phyloP scores from a whole-genome alignment of 2,329 filamentous ascomycete genomes.

The Penicillium sp. region DNA sequence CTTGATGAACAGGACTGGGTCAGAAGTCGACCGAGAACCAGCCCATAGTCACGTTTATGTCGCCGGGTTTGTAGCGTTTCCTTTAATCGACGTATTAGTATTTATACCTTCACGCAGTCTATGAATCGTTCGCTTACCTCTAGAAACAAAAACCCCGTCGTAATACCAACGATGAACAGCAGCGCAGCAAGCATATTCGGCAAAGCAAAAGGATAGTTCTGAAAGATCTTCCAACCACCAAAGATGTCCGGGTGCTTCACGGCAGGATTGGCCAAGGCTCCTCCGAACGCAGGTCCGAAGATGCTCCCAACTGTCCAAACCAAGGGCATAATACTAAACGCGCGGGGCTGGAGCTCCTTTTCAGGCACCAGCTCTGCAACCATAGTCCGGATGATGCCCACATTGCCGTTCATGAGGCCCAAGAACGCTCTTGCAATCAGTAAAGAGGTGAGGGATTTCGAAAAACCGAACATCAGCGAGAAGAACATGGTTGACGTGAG shows the following conservation, averaged over 20 bases:
- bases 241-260: constrained; percentile 70
- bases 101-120: neutral
- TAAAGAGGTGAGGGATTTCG: constrained; percentile 73
- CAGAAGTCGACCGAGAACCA: constrained; percentile 67
- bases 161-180: constrained; percentile 74
- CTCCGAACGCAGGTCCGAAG: constrained; percentile 83
- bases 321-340: constrained; percentile 90
- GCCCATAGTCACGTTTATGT: constrained; percentile 67
- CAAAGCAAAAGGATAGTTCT: constrained; percentile 73
- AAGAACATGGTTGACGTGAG: constrained; percentile 75
- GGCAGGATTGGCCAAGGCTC: constrained; percentile 76
- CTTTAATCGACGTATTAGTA: constrained; percentile 17
- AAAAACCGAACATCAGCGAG: constrained; percentile 79
- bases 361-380: constrained; percentile 90
- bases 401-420: constrained; percentile 83
- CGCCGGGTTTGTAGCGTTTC: constrained; percentile 77
- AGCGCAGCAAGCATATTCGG: constrained; percentile 75
- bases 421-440: constrained; percentile 72
- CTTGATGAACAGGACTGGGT: constrained; percentile 34
- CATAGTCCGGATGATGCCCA: constrained; percentile 81
- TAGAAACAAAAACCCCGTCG: constrained; percentile 72
- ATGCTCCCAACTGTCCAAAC: constrained; percentile 85
- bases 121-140: constrained; percentile 50
- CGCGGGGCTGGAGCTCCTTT: constrained; percentile 77
- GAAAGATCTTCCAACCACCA: constrained; percentile 63